phyloP scores from a whole-genome alignment of 148 eudicot species.

The Fagopyrum esculentum region DNA sequence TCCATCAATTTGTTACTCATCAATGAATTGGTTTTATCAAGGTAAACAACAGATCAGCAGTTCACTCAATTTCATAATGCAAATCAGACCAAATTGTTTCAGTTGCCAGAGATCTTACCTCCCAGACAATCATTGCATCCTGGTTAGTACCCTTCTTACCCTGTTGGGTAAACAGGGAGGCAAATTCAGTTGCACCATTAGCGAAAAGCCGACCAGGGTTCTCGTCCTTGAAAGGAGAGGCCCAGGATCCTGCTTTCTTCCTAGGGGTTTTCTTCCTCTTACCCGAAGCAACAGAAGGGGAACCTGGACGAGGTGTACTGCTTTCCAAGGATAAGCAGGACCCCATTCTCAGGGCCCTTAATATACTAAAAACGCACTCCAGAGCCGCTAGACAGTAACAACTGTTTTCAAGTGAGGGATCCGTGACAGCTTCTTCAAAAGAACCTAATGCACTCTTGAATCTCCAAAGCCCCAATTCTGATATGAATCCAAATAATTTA shows the following conservation, averaged over 20 bases:
- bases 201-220: conserved; percentile 65
- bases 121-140: conserved; percentile 99
- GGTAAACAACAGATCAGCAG: neutral
- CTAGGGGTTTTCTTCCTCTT: conserved; percentile 51
- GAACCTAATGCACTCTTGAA: conserved; percentile 34
- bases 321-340: conserved; percentile 90
- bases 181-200: conserved; percentile 69
- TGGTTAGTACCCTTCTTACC: conserved; percentile 95
- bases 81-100: neutral
- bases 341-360: conserved; percentile 99
- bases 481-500: conserved; percentile 1
- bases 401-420: conserved; percentile 42
- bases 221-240: conserved; percentile 51
- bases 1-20: neutral
- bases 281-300: conserved; percentile 40
- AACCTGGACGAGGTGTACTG: conserved; percentile 39
- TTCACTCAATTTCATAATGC: neutral
- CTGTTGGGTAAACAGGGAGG: conserved; percentile 79
- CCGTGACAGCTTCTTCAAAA: conserved; percentile 40
- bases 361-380: conserved; percentile 72
- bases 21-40: neutral
- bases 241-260: conserved; percentile 38
- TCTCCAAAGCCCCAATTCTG: neutral
- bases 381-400: conserved; percentile 57
- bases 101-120: conserved; percentile 39